Conservation (phyloP, 441 rosid species). For the Hura crepitans region DNA sequence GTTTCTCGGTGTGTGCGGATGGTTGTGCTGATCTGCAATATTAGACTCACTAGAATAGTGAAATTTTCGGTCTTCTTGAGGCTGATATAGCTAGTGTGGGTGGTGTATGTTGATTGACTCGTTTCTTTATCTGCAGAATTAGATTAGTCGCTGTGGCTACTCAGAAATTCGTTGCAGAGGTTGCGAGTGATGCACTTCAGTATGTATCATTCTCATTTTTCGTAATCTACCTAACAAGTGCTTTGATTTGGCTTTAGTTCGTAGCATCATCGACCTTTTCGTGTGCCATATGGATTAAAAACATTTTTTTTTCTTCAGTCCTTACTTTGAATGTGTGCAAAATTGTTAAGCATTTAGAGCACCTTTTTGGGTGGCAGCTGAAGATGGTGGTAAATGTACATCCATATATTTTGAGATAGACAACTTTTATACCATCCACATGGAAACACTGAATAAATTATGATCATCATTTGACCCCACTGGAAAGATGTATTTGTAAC, state of each 20-base stretch:
- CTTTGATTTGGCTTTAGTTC: background rate
- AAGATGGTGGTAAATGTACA: background rate
- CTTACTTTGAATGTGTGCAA: background rate
- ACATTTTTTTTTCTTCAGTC: background rate
- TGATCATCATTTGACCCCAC: background rate
- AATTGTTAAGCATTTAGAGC: background rate
- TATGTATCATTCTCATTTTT: constrained; percentile 32
- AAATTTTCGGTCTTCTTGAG: background rate
- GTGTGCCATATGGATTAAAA: background rate
- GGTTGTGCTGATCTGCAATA: too few species aligned
- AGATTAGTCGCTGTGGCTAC: constrained; percentile 94
- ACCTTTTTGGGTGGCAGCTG: background rate
- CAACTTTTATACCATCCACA: background rate
- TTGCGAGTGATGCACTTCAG: constrained; percentile 87
- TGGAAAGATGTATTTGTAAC: background rate
- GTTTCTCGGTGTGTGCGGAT: too few species aligned
- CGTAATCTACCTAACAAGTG: background rate
- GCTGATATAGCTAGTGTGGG: background rate
- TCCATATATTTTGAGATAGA: background rate
- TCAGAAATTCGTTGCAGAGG: constrained; percentile 85
- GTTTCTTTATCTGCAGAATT: constrained; percentile 45
- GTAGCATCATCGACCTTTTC: background rate
- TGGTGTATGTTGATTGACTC: background rate
- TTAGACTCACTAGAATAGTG: too few species aligned
- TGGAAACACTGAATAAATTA: background rate